phyloP scores from a whole-genome alignment of 2,329 filamentous ascomycete genomes.

The Botrytis galanthina region DNA sequence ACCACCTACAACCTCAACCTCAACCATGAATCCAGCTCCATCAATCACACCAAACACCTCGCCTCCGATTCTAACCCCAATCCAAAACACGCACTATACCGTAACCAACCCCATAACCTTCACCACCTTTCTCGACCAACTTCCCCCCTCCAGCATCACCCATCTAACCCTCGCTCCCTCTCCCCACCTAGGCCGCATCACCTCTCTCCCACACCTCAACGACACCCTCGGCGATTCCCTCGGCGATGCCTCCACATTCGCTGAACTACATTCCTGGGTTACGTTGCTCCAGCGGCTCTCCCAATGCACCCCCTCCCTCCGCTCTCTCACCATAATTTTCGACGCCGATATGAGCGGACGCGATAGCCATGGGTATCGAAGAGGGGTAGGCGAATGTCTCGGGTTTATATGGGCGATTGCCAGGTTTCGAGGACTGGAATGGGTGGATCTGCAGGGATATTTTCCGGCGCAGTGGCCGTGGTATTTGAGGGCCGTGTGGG shows the following conservation, averaged over 20 bases:
- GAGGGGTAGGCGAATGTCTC: not conserved
- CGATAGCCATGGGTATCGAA: not conserved
- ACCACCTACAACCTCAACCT: not conserved
- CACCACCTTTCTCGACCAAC: not conserved
- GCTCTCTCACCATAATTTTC: not conserved
- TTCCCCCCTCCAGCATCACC: not conserved
- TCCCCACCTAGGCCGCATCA: not conserved
- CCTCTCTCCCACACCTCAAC: not conserved
- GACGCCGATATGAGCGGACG: not conserved
- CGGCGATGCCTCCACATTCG: not conserved
- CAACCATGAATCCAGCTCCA: not conserved
- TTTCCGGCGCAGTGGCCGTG: slow-evolving; percentile 8
- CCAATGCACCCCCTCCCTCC: not conserved
- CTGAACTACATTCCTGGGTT: not conserved
- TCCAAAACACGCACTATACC: not conserved
- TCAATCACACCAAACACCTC: not conserved
- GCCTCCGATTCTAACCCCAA: not conserved
- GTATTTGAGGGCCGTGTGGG: not conserved
- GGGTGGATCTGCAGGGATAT: not conserved
- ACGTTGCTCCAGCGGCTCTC: not conserved
- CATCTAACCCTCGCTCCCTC: not conserved
- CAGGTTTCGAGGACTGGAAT: not conserved
- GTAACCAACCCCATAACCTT: not conserved
- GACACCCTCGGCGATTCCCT: not conserved
- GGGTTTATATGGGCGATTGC: slow-evolving; percentile 2